A percentile compares a stretch with the other conserved stretches of the same genome.
Conservation (phyloP, 805 yeast genomes). For the Blastobotrys americana region DNA sequence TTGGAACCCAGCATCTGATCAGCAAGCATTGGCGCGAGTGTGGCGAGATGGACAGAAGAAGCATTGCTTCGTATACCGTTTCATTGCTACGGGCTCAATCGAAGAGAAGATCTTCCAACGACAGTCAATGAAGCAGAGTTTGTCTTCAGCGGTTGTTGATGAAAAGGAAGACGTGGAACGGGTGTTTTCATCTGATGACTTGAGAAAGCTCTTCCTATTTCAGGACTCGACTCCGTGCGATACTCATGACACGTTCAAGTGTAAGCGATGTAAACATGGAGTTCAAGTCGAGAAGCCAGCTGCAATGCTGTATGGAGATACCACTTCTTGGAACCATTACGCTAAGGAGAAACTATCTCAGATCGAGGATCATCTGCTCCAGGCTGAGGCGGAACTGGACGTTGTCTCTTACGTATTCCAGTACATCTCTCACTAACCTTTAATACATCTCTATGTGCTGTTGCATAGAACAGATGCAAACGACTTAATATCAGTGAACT, state of each 20-base stretch:
- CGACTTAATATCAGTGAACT: slow-evolving; percentile 2
- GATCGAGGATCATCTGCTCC: slow-evolving; percentile 71
- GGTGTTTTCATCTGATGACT: slow-evolving; percentile 73
- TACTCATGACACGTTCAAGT: slow-evolving; percentile 86
- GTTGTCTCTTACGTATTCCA: slow-evolving; percentile 87
- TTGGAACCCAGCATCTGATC: slow-evolving; percentile 99
- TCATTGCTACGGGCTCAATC: slow-evolving; percentile 89
- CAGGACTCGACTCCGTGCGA: slow-evolving; percentile 67
- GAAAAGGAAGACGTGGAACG: slow-evolving; percentile 94
- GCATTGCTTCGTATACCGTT: slow-evolving; percentile 90
- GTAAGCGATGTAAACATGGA: slow-evolving; percentile 67
- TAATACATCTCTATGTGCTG: no score
- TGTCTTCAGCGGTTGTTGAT: slow-evolving; percentile 94
- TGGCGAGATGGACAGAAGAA: slow-evolving; percentile 99
- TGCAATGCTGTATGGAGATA: slow-evolving; percentile 94
- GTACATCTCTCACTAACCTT: slow-evolving; percentile 77
- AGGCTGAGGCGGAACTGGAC: slow-evolving; percentile 60
- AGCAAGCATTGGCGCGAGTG: slow-evolving; percentile 94
- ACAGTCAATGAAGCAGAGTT: slow-evolving; percentile 86
- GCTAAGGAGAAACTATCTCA: slow-evolving; percentile 50
- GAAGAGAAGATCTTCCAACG: slow-evolving; percentile 96
- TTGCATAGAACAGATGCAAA: slow-evolving; percentile 6
- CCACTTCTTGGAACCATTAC: slow-evolving; percentile 95
- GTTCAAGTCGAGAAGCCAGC: slow-evolving; percentile 58
- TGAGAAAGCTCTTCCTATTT: slow-evolving; percentile 68